Conservation (phyloP, 129 eudicot species). For the Rutidosis leptorrhynchoides region DNA sequence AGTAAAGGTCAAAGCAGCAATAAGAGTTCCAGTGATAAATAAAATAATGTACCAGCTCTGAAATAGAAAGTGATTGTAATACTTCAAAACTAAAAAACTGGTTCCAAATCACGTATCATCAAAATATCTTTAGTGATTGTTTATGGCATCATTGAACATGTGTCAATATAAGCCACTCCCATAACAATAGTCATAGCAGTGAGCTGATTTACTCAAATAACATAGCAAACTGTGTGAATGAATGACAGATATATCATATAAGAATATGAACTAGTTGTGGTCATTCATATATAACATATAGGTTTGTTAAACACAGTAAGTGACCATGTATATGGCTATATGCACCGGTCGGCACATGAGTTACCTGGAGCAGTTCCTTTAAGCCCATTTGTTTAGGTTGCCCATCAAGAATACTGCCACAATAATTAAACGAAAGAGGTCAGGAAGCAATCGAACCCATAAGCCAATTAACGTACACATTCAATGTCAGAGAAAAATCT, state of each 20-base stretch:
- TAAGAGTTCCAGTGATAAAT: background rate
- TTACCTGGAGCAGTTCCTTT: conserved; percentile 87
- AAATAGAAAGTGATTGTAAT: background rate
- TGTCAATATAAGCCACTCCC: background rate
- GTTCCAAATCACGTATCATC: background rate
- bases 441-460: background rate
- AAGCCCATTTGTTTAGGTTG: conserved; percentile 94
- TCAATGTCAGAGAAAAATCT: background rate
- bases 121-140: background rate
- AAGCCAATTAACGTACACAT: background rate
- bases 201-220: background rate
- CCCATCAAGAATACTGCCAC: conserved; percentile 78
- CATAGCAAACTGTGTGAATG: background rate
- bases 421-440: conserved; percentile 19
- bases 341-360: conserved; percentile 12
- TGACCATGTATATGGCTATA: background rate
- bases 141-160: background rate
- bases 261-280: conserved; percentile 6
- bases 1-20: background rate
- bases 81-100: background rate
- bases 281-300: background rate
- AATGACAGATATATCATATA: background rate
- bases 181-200: background rate
- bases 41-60: background rate
- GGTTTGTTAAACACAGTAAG: background rate